A percentile compares a stretch with the other conserved stretches of the same genome.
Conservation (phyloP, 2,329 filamentous ascomycete genomes). For the Fusarium pseudograminearum region DNA sequence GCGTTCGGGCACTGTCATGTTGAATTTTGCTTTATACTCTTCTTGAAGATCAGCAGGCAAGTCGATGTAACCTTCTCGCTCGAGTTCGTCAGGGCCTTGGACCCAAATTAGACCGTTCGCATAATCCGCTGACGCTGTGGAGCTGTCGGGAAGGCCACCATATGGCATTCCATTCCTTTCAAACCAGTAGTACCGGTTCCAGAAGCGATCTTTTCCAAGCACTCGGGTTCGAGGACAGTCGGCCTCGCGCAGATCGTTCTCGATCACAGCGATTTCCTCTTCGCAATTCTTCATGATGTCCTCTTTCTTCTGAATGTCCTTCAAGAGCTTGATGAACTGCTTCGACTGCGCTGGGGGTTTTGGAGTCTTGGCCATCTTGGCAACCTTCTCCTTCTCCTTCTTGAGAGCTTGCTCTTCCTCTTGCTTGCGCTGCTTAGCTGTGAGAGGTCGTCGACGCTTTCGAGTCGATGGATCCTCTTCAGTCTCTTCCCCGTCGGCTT, state of each 20-base stretch:
- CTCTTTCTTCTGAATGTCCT: conserved; percentile 90
- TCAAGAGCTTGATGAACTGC: conserved; percentile 87
- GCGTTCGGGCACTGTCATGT: conserved; percentile 85
- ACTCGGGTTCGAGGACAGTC: conserved; percentile 91
- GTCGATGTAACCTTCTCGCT: conserved; percentile 88
- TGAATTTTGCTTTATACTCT: conserved; percentile 81
- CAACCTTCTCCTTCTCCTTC: conserved; percentile 69
- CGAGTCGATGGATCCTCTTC: conserved; percentile 73
- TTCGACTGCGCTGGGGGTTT: conserved; percentile 82
- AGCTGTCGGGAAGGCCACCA: conserved; percentile 86
- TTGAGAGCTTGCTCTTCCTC: conserved; percentile 78
- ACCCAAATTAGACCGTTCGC: conserved; percentile 97
- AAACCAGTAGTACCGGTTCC: conserved; percentile 99
- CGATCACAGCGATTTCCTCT: conserved; percentile 84
- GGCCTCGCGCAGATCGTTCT: conserved; percentile 93
- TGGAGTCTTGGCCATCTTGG: conserved; percentile 72
- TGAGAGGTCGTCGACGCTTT: conserved; percentile 66
- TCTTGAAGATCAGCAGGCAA: conserved; percentile 76
- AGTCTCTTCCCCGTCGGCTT: conserved; percentile 76
- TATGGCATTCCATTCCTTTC: conserved; percentile 99
- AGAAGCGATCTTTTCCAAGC: conserved; percentile 94
- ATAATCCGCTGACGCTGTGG: conserved; percentile 87
- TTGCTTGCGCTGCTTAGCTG: conserved; percentile 80
- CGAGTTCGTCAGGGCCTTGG: conserved; percentile 91
- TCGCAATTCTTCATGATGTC: conserved; percentile 84